phyloP scores from a whole-genome alignment of 495 filamentous ascomycete genomes.

The Aspergillus mulundensis region DNA sequence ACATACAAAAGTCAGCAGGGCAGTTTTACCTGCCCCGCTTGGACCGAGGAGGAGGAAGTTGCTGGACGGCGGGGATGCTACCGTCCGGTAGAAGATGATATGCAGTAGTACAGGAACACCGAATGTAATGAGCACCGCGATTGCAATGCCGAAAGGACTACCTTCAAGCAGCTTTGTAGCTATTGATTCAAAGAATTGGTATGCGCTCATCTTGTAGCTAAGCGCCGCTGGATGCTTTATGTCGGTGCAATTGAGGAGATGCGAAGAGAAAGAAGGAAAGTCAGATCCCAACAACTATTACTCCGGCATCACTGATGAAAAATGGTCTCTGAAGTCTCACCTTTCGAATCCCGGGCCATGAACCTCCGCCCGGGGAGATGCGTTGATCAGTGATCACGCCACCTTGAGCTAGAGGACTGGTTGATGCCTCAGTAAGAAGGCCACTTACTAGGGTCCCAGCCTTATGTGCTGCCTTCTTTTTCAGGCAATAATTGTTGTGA shows the following conservation, averaged over 20 bases:
- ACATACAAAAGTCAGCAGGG: conserved; percentile 72
- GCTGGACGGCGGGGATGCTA: conserved; percentile 63
- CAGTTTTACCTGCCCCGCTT: conserved; percentile 81
- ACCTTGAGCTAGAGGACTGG: conserved; percentile 5
- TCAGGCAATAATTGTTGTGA: neutral
- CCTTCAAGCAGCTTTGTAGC: conserved; percentile 43
- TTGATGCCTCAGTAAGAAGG: conserved; percentile 4
- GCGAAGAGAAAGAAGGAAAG: neutral
- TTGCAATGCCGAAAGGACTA: conserved; percentile 48
- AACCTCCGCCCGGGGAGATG: neutral
- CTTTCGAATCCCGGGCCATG: neutral
- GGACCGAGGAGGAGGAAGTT: conserved; percentile 85
- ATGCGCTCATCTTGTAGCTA: conserved; percentile 14
- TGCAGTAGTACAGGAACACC: conserved; percentile 75
- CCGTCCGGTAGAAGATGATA: conserved; percentile 62
- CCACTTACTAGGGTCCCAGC: neutral
- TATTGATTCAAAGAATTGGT: conserved; percentile 31
- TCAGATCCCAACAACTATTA: neutral
- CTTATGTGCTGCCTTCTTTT: neutral
- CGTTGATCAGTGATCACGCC: conserved; percentile 11
- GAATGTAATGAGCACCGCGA: conserved; percentile 67
- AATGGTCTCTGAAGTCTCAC: neutral
- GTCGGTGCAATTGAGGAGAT: neutral
- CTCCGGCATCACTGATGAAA: neutral
- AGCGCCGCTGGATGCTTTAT: neutral